Evolutionary conservation across 2,329 filamentous ascomycete species (phyloP).

Genomic region (Aspergillus phoenicis): DNA sequence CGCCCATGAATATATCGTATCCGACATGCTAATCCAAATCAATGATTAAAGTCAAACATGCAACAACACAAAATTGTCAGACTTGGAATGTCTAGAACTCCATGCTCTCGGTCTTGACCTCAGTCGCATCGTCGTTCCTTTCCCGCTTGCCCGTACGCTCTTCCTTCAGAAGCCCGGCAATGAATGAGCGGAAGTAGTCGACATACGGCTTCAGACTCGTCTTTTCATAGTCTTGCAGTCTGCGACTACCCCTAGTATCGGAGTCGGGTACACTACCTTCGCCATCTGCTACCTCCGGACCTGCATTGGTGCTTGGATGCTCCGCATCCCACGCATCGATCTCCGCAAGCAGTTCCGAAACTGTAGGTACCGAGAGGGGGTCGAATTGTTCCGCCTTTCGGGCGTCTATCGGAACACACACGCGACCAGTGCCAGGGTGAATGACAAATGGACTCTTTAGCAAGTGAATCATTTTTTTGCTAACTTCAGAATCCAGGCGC

Average conservation of each 20-base stretch:
- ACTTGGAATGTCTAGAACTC: conserved; percentile 57
- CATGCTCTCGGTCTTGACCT: conserved; percentile 56
- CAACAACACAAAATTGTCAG: background rate
- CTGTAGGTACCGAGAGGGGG: conserved; percentile 84
- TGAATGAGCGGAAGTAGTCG: conserved; percentile 83
- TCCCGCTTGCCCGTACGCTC: conserved; percentile 58
- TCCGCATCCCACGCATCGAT: conserved; percentile 76
- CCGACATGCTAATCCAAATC: background rate
- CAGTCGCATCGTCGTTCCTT: conserved; percentile 50
- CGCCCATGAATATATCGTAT: background rate
- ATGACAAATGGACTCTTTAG: conserved; percentile 96
- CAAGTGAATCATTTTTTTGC: conserved; percentile 97
- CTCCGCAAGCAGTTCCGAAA: conserved; percentile 76
- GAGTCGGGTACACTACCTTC: conserved; percentile 35
- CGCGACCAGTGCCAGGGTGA: conserved; percentile 88
- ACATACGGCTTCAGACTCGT: conserved; percentile 92
- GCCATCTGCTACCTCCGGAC: conserved; percentile 48
- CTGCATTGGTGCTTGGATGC: conserved; percentile 30
- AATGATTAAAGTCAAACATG: background rate
- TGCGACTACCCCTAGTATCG: conserved; percentile 43
- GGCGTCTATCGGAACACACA: conserved; percentile 93
- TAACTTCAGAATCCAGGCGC: conserved; percentile 93
- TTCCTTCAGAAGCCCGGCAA: conserved; percentile 76
- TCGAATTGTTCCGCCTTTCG: conserved; percentile 77
- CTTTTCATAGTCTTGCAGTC: conserved; percentile 89